Evolutionary conservation across 2,329 filamentous ascomycete species (phyloP), one percentile per base, ranked within the genome.

Genomic region (Scolecobasidium constrictum): DNA sequence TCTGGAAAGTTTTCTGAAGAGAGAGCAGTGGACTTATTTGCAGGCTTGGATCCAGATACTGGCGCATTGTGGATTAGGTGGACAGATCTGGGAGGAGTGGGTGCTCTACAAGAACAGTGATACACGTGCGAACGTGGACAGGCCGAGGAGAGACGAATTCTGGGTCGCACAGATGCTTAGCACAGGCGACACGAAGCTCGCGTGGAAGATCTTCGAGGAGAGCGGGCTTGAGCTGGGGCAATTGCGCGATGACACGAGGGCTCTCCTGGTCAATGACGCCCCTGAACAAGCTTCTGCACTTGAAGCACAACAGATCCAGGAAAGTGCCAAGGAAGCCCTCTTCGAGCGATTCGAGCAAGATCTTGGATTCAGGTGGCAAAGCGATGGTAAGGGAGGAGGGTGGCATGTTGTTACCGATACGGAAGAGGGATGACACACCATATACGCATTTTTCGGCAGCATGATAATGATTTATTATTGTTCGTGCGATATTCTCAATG

Each of bases 201-300:
- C 37, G 6, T 39, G 37, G 37, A 7, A 19, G 20, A 39, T 39
- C 16, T 9, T 39, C 20, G 11, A 39, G 6, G 37, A 39, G 17
- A 36, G 12, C 34, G 16, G 16, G 11, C 34, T 36, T 11, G 34
- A 36, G 7, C 16, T 18, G 9, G 7, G 11, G 12, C 9, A 11
- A 7, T 36, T 36, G 34, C 9, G 16, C 7, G 16, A 7, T 11
- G 34, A 36, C 9, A 31, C 26, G 9, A 7, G 26, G 9, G 26
- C 26, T 9, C 9, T 9, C 9, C n/a, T 31, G n/a, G 9, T 31
- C 26, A n/a, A 31, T n/a, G n/a, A 31, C n/a, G 26, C 26, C 9
- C 9, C 9, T 7, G 26, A 31, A 9, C n/a, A 9, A n/a, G 9
- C 9, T 31, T n/a, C n/a, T 31, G 26, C 26, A n/a, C 9, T 31